Percentiles rank a stretch among this genome's conserved stretches.
phyloP scores from a whole-genome alignment of 1,284 basidiomycete genomes.

The Leccinum ponderosum region DNA sequence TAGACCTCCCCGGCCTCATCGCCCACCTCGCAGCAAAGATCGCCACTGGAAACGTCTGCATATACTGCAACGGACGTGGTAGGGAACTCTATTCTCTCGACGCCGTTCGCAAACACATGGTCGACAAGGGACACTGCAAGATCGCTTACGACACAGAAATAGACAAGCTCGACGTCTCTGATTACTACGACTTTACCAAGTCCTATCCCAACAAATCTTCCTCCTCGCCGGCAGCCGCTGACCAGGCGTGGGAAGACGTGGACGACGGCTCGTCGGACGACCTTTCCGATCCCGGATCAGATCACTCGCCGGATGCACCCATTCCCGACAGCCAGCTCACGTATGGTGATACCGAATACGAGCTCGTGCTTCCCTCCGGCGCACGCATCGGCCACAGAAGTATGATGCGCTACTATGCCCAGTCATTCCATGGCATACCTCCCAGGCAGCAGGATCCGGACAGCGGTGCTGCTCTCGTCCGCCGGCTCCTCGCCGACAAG shows the following conservation, averaged over 20 bases:
- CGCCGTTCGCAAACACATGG: constrained; percentile 91
- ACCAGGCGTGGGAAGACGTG: constrained; percentile 64
- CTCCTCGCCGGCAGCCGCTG: background rate
- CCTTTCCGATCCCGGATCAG: constrained; percentile 37
- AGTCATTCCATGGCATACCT: constrained; percentile 60
- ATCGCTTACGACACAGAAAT: constrained; percentile 84
- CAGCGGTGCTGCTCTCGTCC: constrained; percentile 71
- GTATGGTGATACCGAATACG: constrained; percentile 78
- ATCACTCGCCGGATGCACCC: constrained; percentile 33
- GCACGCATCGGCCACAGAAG: constrained; percentile 90
- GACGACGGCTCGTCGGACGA: constrained; percentile 32
- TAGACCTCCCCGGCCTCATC: constrained; percentile 83
- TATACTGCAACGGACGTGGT: constrained; percentile 84
- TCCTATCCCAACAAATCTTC: constrained; percentile 68
- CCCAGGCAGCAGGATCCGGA: constrained; percentile 59
- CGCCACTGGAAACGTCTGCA: constrained; percentile 89
- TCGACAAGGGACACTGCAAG: constrained; percentile 95
- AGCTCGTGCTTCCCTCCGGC: constrained; percentile 95
- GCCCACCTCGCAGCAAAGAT: constrained; percentile 93
- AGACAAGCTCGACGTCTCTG: constrained; percentile 87
- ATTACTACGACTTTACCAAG: constrained; percentile 90
- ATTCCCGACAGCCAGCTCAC: constrained; percentile 56
- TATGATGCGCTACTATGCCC: constrained; percentile 86
- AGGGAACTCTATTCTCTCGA: constrained; percentile 79
- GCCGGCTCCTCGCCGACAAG: constrained; percentile 75